Evolutionary conservation across 2,329 filamentous ascomycete genomes (phyloP).

Genomic region (Thelonectria discophora): DNA sequence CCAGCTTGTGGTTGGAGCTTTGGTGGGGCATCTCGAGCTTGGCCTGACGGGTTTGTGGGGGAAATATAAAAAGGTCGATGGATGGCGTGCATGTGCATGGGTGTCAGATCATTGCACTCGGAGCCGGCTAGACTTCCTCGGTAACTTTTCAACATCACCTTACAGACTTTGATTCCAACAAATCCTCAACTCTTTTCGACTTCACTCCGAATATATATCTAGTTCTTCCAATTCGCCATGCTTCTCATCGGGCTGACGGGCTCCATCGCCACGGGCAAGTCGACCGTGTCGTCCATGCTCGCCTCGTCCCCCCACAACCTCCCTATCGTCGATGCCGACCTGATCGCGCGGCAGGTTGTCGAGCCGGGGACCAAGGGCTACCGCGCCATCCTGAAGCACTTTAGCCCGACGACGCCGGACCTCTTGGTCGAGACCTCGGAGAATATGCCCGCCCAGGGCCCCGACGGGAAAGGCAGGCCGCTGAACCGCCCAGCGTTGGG

Average conservation of each 20-base stretch:
- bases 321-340: conserved; percentile 92
- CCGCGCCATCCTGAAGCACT: conserved; percentile 81
- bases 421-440: conserved; percentile 72
- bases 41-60: too few relatives aligned
- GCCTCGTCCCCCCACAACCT: conserved; percentile 82
- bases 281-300: conserved; percentile 88
- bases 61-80: too few relatives aligned
- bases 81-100: too few relatives aligned
- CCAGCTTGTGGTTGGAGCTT: too few relatives aligned
- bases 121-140: too few relatives aligned
- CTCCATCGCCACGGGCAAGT: conserved; percentile 98
- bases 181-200: too few relatives aligned
- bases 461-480: conserved; percentile 71
- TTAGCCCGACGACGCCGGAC: conserved; percentile 84
- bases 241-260: conserved; percentile 95
- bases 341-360: conserved; percentile 91
- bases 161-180: too few relatives aligned
- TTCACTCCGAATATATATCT: too few relatives aligned
- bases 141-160: too few relatives aligned
- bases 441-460: conserved; percentile 62
- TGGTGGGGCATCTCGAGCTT: too few relatives aligned
- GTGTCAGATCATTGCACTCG: too few relatives aligned
- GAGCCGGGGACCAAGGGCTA: conserved; percentile 90
- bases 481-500: conserved; percentile 89
- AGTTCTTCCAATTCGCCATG: conserved; percentile 64